Evolutionary conservation across 2,329 filamentous ascomycete genomes (phyloP).

Genomic region (Periconia sp.): DNA sequence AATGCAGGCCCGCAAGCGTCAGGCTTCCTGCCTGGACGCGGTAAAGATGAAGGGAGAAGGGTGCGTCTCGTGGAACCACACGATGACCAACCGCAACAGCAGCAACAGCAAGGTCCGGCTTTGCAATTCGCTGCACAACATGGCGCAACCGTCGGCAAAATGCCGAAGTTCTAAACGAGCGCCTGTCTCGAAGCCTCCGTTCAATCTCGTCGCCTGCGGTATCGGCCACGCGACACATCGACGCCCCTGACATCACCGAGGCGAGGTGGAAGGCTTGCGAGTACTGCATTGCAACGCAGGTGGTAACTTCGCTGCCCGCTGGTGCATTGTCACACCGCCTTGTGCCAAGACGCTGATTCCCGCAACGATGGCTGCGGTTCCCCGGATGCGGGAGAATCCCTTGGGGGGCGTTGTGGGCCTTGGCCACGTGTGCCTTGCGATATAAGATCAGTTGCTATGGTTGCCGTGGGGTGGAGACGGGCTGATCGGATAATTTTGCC

Average conservation of each 20-base stretch:
- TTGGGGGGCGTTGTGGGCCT: conserved; percentile 7
- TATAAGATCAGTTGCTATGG: conserved; percentile 1
- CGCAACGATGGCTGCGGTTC: conserved; percentile 20
- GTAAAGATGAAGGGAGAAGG: conserved; percentile 33
- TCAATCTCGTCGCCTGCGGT: neutral
- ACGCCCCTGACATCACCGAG: conserved; percentile 10
- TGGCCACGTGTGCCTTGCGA: conserved; percentile 11
- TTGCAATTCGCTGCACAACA: conserved; percentile 16
- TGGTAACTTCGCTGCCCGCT: conserved; percentile 13
- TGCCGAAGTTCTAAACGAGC: neutral
- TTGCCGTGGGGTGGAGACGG: conserved; percentile 1
- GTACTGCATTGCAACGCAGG: conserved; percentile 2
- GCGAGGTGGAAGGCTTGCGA: conserved; percentile 10
- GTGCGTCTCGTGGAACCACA: conserved; percentile 37
- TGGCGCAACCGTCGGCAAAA: conserved; percentile 12
- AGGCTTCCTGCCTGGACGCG: conserved; percentile 10
- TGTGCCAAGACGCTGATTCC: conserved; percentile 18
- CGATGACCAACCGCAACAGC: conserved; percentile 7
- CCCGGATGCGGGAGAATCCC: conserved; percentile 28
- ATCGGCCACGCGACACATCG: neutral
- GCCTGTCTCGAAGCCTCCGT: neutral
- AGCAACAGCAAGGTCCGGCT: conserved; percentile 1
- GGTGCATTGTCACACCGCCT: conserved; percentile 37
- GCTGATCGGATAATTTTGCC: neutral
- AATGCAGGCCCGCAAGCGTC: conserved; percentile 17